Percentiles rank a stretch among this genome's conserved stretches.
These are phyloP conservation scores for Chrysanthemum makinoi DNA, from an alignment of 129 eudicot species.

Conservation along the genomic window DNA sequence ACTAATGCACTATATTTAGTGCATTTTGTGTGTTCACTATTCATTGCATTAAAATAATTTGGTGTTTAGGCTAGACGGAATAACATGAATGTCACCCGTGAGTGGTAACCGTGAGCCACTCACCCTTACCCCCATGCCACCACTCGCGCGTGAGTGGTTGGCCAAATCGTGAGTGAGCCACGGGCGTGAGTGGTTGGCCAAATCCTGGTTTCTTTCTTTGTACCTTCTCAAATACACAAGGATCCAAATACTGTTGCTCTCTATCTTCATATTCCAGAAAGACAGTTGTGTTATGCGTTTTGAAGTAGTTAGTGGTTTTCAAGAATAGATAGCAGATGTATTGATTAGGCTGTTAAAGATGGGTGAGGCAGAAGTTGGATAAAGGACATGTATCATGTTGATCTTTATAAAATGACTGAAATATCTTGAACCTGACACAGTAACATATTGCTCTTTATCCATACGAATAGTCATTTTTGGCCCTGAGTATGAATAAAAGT, in stretches of 20 bases:
- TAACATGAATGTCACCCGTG: too few species aligned
- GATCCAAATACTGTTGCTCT: conserved; percentile 7
- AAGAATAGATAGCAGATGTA: conserved; percentile 7
- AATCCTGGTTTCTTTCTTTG: not conserved
- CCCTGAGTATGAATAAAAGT: too few species aligned
- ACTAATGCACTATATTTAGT: too few species aligned
- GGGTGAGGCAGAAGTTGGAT: too few species aligned
- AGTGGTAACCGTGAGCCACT: too few species aligned
- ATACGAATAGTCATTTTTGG: not conserved
- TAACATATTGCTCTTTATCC: not conserved
- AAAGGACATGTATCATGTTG: not conserved
- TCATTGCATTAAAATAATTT: too few species aligned
- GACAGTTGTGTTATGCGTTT: not conserved
- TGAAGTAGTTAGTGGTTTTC: conserved; percentile 8
- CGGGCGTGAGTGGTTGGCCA: too few species aligned
- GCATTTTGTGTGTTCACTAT: too few species aligned
- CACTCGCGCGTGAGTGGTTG: too few species aligned
- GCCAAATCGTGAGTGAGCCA: too few species aligned
- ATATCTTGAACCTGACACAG: not conserved
- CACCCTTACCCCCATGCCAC: too few species aligned
- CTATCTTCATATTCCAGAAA: not conserved
- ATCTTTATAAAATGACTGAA: not conserved
- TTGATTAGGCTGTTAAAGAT: not conserved
- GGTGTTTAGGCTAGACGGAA: too few species aligned
- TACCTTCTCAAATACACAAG: conserved; percentile 22